Base-by-base conservation (phyloP, 345 rosid genomes). In the Corymbia maculata region DNA sequence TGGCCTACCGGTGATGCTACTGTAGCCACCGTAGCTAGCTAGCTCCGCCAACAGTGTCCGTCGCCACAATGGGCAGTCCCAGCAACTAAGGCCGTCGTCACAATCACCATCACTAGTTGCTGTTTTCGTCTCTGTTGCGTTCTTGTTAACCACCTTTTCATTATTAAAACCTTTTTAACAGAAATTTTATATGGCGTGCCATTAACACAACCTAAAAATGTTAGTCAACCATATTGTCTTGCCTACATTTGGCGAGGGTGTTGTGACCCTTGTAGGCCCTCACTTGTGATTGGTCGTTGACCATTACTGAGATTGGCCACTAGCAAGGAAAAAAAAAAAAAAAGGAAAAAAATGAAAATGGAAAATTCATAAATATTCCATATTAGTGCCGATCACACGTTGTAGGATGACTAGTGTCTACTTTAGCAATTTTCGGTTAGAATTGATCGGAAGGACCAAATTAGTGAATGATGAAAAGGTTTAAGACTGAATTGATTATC, bases 381-480 rank as follows among this genome's bases (percentile, higher is more conserved):
- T 8, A 3, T 59, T 12, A 26, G 68, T 0, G 7, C 2, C 6
- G 3, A 59, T 3, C 30, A 59, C 1, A 13, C 13, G 13, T 9
- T 6, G 2, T 59, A 59, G 30, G 14, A 59, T 3, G 6, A 2
- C 13, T 0, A 3, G 12, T 2, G 14, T 59, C 6, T 24, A 26
- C 6, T 13, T 26, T 12, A 4, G 61, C 61, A 2, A 21, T 21
- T 21, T 21, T 4, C 2, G 12, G 64, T 1, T 3, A 57, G 0
- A 57, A 57, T 57, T 11, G 11, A 11, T 57, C 3, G 11, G 13
- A 59, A 24, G 0, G 66, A 26, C 6, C 24, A 59, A 4, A 59
- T 59, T 24, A 3, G 28, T 11, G 13, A 59, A 59, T 59, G 3
- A 4, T 11, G 13, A 26, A 59, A 59, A 24, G 13, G 1, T 26